Conservation (phyloP, 2,329 filamentous ascomycete genomes). For the Orbilia quercus region DNA sequence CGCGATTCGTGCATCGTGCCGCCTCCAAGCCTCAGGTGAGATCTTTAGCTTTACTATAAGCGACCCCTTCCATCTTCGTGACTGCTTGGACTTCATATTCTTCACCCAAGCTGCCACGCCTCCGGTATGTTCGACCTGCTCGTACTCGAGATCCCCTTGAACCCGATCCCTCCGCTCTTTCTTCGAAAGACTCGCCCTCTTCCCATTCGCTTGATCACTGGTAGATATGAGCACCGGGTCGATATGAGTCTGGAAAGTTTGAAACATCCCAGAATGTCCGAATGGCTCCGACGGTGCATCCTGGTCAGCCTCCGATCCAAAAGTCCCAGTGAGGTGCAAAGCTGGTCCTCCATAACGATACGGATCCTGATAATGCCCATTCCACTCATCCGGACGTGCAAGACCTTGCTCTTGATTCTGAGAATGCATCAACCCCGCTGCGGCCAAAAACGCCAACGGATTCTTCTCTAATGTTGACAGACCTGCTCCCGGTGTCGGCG, state of each 20-base stretch:
- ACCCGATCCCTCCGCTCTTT: constrained; percentile 49
- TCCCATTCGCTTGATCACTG: constrained; percentile 25
- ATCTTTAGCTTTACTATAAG: constrained; percentile 41
- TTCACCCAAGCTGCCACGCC: constrained; percentile 50
- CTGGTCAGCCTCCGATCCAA: constrained; percentile 32
- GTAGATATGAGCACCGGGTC: constrained; percentile 14
- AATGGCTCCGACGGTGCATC: constrained; percentile 40
- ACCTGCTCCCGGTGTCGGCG: constrained; percentile 4
- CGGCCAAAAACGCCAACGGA: constrained; percentile 56
- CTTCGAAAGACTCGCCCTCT: constrained; percentile 18
- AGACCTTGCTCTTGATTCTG: constrained; percentile 40
- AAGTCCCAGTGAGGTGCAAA: constrained; percentile 39
- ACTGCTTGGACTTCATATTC: constrained; percentile 49
- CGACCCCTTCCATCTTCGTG: constrained; percentile 37
- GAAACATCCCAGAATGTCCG: constrained; percentile 25
- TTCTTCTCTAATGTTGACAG: constrained; percentile 55
- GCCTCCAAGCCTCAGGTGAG: constrained; percentile 52
- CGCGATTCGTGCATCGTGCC: constrained; percentile 32
- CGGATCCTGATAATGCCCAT: constrained; percentile 28
- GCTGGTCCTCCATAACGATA: constrained; percentile 29
- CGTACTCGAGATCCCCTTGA: constrained; percentile 41
- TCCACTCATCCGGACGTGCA: constrained; percentile 11
- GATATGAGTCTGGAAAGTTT: constrained; percentile 19
- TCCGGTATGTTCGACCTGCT: constrained; percentile 31
- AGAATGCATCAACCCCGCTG: constrained; percentile 55